Percentiles rank a stretch among this genome's conserved stretches.
Evolutionary conservation across 1,284 basidiomycete species (phyloP).

Genomic region (Cystobasidium sp.): DNA sequence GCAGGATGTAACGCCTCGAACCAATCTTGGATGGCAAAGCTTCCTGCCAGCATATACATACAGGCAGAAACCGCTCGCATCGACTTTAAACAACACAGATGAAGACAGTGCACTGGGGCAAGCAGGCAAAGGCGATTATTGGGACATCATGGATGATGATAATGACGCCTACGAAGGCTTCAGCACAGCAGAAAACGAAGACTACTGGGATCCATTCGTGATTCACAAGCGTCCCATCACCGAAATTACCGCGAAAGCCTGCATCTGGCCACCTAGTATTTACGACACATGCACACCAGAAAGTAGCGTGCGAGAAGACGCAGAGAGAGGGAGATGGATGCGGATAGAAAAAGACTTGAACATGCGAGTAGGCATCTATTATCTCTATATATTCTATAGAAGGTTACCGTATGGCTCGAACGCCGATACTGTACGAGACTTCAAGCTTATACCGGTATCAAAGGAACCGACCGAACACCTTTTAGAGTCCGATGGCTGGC

Average conservation of each 20-base stretch:
- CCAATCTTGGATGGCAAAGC: conserved; percentile 44
- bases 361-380: conserved; percentile 46
- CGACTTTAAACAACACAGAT: background rate
- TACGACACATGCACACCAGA: conserved; percentile 51
- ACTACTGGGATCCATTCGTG: conserved; percentile 39
- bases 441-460: conserved; percentile 26
- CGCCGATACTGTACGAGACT: conserved; percentile 31
- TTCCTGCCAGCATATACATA: conserved; percentile 32
- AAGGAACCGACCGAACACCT: conserved; percentile 17
- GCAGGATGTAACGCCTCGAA: conserved; percentile 11
- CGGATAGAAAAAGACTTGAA: conserved; percentile 50
- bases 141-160: conserved; percentile 24
- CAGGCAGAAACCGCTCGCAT: background rate
- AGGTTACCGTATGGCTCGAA: conserved; percentile 45
- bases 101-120: conserved; percentile 3
- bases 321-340: conserved; percentile 49
- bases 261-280: conserved; percentile 49
- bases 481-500: conserved; percentile 38
- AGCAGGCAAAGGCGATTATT: conserved; percentile 19
- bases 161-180: conserved; percentile 40
- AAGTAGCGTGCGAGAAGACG: conserved; percentile 46
- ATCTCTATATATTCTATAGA: conserved; percentile 43
- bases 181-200: background rate
- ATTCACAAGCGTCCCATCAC: conserved; percentile 47
- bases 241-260: conserved; percentile 50